Conservation (phyloP, 305 asterid species). For the Monarda citriodora region DNA sequence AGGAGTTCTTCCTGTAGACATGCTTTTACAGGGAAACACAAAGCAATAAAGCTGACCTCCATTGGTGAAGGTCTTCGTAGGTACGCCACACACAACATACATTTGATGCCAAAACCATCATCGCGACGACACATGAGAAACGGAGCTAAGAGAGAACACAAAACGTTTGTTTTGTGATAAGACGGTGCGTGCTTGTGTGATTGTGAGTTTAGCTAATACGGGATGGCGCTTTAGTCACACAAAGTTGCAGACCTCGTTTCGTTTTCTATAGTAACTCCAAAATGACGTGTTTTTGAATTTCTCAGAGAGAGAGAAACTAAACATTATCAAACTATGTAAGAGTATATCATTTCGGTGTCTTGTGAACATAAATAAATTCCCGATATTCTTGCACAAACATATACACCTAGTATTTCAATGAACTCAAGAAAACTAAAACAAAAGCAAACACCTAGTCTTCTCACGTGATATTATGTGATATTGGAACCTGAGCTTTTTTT, state of each 20-base stretch:
- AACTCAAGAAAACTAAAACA: not conserved
- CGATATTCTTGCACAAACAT: slow-evolving; percentile 3
- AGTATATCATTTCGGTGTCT: slow-evolving; percentile 14
- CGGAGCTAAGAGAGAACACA: too few species aligned
- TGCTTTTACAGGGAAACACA: slow-evolving; percentile 44
- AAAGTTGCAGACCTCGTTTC: slow-evolving; percentile 27
- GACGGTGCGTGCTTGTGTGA: not conserved
- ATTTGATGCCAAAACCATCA: slow-evolving; percentile 40
- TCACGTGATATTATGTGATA: too few species aligned
- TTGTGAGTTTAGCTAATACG: slow-evolving; percentile 21
- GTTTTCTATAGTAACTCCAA: slow-evolving; percentile 11
- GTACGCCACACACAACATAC: slow-evolving; percentile 47
- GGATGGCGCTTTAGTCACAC: slow-evolving; percentile 71
- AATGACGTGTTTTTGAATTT: slow-evolving; percentile 8
- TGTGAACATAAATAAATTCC: slow-evolving; percentile 2
- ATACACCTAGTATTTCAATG: not conserved
- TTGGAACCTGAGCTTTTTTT: too few species aligned
- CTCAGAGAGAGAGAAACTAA: slow-evolving; percentile 4
- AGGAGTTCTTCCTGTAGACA: slow-evolving; percentile 44
- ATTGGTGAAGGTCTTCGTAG: slow-evolving; percentile 48
- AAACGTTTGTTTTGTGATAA: slow-evolving; percentile 5
- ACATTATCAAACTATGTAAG: not conserved
- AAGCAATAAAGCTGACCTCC: slow-evolving; percentile 46
- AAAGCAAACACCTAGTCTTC: too few species aligned
- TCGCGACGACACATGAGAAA: slow-evolving; percentile 3